phyloP scores from a whole-genome alignment of 208 protist genomes.

The Polymyxa betae region DNA sequence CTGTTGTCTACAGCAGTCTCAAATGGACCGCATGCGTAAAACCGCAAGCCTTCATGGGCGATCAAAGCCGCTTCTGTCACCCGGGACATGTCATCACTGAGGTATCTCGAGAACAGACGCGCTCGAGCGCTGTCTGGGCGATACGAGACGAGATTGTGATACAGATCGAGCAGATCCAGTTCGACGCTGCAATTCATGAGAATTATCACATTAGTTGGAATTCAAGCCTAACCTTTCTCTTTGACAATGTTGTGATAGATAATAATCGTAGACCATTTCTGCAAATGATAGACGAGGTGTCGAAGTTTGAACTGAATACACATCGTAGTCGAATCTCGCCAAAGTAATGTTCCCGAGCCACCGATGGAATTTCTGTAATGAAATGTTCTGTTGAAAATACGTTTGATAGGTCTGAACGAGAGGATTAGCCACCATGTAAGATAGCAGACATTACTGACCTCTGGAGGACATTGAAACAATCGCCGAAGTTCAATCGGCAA shows the following conservation, averaged over 20 bases:
- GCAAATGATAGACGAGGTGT: not conserved
- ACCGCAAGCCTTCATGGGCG: constrained; percentile 13
- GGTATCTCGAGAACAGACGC: not conserved
- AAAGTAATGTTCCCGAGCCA: not conserved
- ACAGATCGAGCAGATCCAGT: constrained; percentile 15
- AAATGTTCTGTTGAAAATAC: constrained; percentile 11
- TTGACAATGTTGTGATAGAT: constrained; percentile 29
- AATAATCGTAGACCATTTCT: constrained; percentile 40
- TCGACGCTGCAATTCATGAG: not conserved
- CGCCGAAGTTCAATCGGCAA: too few relatives aligned
- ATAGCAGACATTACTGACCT: not conserved
- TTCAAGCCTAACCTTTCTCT: not conserved
- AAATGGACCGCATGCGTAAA: constrained; percentile 24
- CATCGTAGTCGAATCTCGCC: not conserved
- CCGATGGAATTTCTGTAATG: not conserved
- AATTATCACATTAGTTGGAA: not conserved
- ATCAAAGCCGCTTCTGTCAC: not conserved
- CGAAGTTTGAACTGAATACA: not conserved
- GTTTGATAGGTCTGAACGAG: not conserved
- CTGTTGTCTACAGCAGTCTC: constrained; percentile 22
- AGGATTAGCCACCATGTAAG: not conserved
- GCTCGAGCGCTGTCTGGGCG: not conserved
- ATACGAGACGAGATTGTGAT: not conserved
- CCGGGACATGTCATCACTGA: not conserved
- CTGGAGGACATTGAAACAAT: constrained; percentile 22